phyloP scores from a whole-genome alignment of 2,329 filamentous ascomycete genomes.

The Cladophialophora psammophila region DNA sequence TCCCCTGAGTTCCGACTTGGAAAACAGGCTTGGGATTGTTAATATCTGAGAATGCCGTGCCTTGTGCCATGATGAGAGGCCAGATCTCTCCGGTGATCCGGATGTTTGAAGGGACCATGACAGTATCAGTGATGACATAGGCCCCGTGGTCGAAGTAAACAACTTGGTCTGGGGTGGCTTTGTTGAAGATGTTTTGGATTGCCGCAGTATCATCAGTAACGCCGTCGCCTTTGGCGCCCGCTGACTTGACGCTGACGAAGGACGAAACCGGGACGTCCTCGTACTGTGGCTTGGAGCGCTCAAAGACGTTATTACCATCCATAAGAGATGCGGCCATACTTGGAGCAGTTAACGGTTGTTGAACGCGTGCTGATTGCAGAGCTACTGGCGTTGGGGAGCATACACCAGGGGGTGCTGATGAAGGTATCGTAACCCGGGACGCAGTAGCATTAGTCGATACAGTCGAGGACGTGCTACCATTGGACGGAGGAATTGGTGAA shows the following conservation, averaged over 20 bases:
- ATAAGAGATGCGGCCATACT: conserved; percentile 59
- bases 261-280: conserved; percentile 68
- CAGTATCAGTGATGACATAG: conserved; percentile 67
- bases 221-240: conserved; percentile 88
- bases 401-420: conserved; percentile 15
- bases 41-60: conserved; percentile 74
- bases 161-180: conserved; percentile 65
- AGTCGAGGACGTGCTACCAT: conserved; percentile 15
- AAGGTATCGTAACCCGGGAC: not conserved
- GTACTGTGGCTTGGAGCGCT: conserved; percentile 90
- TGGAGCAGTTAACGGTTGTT: conserved; percentile 27
- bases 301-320: conserved; percentile 70
- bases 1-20: conserved; percentile 79
- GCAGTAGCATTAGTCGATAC: not conserved
- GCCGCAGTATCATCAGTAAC: conserved; percentile 83
- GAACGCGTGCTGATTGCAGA: conserved; percentile 29
- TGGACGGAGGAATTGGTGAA: conserved; percentile 7
- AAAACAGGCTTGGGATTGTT: conserved; percentile 82
- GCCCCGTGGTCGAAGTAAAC: conserved; percentile 71
- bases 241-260: conserved; percentile 83
- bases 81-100: conserved; percentile 91
- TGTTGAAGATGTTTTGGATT: conserved; percentile 80
- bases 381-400: conserved; percentile 32
- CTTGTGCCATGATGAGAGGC: conserved; percentile 86
- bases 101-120: conserved; percentile 73